Evolutionary conservation across 805 yeast genomes (phyloP).

Genomic region (Danielia reshetovae): DNA sequence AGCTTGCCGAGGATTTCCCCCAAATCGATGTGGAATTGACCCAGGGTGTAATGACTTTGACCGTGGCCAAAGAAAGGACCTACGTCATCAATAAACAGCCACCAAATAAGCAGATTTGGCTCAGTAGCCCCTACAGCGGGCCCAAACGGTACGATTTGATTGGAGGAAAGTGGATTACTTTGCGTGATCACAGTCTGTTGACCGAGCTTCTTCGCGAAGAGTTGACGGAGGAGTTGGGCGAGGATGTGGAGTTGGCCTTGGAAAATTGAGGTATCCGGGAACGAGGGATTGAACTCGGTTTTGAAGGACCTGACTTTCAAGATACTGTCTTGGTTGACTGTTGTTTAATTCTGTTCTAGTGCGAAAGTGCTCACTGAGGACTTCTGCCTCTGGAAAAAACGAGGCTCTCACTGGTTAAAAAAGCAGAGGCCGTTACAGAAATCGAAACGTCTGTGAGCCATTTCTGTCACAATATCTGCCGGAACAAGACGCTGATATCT

Average conservation of each 20-base stretch:
- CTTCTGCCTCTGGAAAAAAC: no score
- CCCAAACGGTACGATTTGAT: constrained; percentile 74
- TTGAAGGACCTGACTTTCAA: not conserved
- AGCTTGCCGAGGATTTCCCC: constrained; percentile 56
- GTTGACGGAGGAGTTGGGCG: constrained; percentile 25
- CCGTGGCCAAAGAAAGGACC: constrained; percentile 67
- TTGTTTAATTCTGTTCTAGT: no score
- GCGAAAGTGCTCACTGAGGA: no score
- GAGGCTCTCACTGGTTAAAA: no score
- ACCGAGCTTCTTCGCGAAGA: constrained; percentile 33
- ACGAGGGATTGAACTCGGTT: not conserved
- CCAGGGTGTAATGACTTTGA: constrained; percentile 83
- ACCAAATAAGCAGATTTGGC: constrained; percentile 95
- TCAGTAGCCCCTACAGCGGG: constrained; percentile 88
- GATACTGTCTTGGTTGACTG: no score
- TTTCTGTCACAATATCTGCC: no score
- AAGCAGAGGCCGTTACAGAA: no score
- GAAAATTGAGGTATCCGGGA: not conserved
- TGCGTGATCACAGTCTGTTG: constrained; percentile 53
- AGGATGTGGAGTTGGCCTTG: constrained; percentile 13
- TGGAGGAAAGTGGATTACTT: constrained; percentile 71
- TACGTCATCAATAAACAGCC: constrained; percentile 97
- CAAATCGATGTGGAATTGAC: constrained; percentile 72
- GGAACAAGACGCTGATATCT: no score
- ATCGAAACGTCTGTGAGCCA: no score